Conservation (phyloP, 495 filamentous ascomycete species). For the Delitschia confertaspora region DNA sequence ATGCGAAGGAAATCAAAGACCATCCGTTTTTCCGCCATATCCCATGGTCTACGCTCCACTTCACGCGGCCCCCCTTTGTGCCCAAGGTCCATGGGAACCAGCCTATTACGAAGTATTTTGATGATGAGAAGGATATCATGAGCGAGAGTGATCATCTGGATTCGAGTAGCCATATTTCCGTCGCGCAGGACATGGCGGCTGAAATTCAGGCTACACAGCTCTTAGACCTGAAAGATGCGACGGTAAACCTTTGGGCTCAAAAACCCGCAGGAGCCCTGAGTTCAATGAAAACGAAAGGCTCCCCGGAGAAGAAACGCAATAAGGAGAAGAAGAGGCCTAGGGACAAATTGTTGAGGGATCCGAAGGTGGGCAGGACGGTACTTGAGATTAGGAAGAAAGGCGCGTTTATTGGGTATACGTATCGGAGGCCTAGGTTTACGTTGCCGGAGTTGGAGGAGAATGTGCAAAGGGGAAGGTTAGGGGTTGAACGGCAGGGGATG, state of each 20-base stretch:
- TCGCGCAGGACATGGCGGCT: not conserved
- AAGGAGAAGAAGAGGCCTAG: constrained; percentile 64
- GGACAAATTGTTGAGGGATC: constrained; percentile 72
- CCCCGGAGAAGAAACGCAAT: constrained; percentile 32
- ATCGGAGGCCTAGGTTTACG: constrained; percentile 47
- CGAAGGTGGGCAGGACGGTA: constrained; percentile 49
- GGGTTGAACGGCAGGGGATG: too few species aligned
- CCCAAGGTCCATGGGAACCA: constrained; percentile 61
- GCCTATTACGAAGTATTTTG: constrained; percentile 77
- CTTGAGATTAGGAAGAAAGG: constrained; percentile 70
- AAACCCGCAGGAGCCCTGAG: too few species aligned
- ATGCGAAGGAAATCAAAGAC: constrained; percentile 39
- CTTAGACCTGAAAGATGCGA: too few species aligned
- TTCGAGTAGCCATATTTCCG: constrained; percentile 23
- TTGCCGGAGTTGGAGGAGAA: constrained; percentile 22
- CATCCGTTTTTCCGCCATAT: constrained; percentile 39
- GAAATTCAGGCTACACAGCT: too few species aligned
- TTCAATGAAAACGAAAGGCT: not conserved
- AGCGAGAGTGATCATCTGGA: constrained; percentile 38
- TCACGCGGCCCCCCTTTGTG: constrained; percentile 62
- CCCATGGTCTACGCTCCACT: constrained; percentile 42
- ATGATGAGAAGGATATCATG: constrained; percentile 63
- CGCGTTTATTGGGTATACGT: constrained; percentile 88
- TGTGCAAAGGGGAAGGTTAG: too few species aligned
- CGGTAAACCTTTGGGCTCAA: too few species aligned